phyloP scores from a whole-genome alignment of 2,329 filamentous ascomycete genomes.

The Trichoderma atrobrunneum region DNA sequence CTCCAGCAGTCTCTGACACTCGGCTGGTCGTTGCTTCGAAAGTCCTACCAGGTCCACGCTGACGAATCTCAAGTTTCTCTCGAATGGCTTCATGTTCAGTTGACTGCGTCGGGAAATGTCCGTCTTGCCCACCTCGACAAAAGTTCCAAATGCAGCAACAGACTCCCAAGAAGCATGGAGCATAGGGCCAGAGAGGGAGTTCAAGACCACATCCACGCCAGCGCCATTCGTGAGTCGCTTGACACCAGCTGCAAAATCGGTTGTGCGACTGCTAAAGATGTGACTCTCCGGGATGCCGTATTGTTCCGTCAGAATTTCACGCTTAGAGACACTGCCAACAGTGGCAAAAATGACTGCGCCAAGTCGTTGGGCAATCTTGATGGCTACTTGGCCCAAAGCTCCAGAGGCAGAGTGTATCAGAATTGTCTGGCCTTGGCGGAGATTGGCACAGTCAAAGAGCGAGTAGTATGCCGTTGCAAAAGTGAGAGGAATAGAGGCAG shows the following conservation, averaged over 20 bases:
- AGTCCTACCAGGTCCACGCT: slow-evolving; percentile 19
- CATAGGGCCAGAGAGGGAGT: slow-evolving; percentile 30
- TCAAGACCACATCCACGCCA: slow-evolving; percentile 36
- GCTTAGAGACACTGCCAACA: background rate
- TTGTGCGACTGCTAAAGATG: slow-evolving; percentile 10
- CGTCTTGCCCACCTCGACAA: slow-evolving; percentile 34
- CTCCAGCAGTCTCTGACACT: slow-evolving; percentile 18
- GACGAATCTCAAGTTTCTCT: background rate
- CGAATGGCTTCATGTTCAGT: background rate
- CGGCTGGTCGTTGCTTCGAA: slow-evolving; percentile 6
- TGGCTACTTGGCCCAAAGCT: slow-evolving; percentile 35
- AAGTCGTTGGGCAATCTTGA: slow-evolving; percentile 32
- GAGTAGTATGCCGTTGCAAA: slow-evolving; percentile 24
- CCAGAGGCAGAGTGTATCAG: slow-evolving; percentile 28
- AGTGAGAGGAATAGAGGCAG: slow-evolving; percentile 6
- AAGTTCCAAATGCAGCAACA: slow-evolving; percentile 16
- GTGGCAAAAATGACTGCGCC: background rate
- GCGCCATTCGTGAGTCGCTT: background rate
- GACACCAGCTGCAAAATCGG: background rate
- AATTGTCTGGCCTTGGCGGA: slow-evolving; percentile 24
- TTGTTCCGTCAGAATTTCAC: background rate
- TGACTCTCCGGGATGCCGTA: slow-evolving; percentile 4
- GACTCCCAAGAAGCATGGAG: slow-evolving; percentile 34
- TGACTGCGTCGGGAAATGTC: slow-evolving; percentile 29
- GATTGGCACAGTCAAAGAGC: slow-evolving; percentile 24